Conservation (phyloP, 805 yeast species). For the Diddensiella santjacobensis region DNA sequence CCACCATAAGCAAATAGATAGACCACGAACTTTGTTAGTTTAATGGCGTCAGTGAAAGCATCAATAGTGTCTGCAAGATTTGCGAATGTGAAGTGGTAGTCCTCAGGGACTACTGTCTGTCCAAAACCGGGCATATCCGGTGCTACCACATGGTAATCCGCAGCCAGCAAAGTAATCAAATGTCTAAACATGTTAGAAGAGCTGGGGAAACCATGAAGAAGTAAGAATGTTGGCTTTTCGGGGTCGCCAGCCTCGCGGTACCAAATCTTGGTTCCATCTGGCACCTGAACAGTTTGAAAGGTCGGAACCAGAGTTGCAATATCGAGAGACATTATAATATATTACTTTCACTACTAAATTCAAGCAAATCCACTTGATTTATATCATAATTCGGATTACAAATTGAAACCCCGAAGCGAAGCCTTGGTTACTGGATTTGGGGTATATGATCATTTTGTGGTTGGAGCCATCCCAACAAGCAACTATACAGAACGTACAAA, state of each 20-base stretch:
- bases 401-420: neutral
- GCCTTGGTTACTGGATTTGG: neutral
- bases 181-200: conserved; percentile 41
- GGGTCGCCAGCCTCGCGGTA: conserved; percentile 41
- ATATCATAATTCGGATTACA: neutral
- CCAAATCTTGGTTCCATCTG: conserved; percentile 34
- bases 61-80: conserved; percentile 34
- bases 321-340: too few relatives aligned
- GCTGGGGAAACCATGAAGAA: conserved; percentile 45
- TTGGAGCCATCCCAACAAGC: neutral
- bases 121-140: conserved; percentile 40
- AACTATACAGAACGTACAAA: too few relatives aligned
- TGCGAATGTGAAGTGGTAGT: conserved; percentile 34
- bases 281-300: conserved; percentile 6
- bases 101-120: conserved; percentile 26
- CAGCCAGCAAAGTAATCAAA: conserved; percentile 37
- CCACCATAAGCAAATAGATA: conserved; percentile 46
- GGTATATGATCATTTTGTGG: neutral
- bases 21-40: conserved; percentile 31
- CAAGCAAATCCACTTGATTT: neutral
- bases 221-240: conserved; percentile 33
- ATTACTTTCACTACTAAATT: too few relatives aligned
- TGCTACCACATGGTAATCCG: conserved; percentile 39
- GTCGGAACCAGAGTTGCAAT: too few relatives aligned
- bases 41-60: conserved; percentile 31